Evolutionary conservation across 305 asterid genomes (phyloP), one percentile per base, ranked within the genome.

Genomic region (Caryopteris hybrid): DNA sequence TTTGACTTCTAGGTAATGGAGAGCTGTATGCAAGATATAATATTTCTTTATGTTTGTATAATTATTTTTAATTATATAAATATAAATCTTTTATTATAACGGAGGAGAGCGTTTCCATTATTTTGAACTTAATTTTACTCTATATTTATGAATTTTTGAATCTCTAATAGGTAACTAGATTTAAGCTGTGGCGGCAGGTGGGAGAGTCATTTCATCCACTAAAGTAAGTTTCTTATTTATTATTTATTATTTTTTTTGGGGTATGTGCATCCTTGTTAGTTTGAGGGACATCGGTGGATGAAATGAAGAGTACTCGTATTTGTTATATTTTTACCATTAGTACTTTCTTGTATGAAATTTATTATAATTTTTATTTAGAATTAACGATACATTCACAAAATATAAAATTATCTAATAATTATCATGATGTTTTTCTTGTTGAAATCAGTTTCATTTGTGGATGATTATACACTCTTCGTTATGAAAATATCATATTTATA

Each of bases 161-260:
- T 70, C 34, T 52, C 56, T 77, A 64, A 63, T 76, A 91, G 99
- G 97, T 92, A 33, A 89, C 95, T 57, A 92, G 92, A 76, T 75
- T 89, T 74, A 92, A 92, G 85, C 78, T 87, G 87, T 92, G 98
- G 98, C 78, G 97, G 78, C 97, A 86, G 83, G 95, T 92, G 34
- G 98, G 98, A 54, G 98, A 92, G 80, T 88, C 93, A 5, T 92
- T 92, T 69, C 88, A 90, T 73, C 98, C 98, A 70, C 98, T 97
- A 69, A 92, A 92, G 98, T 92, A 83, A 83, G 92, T n/a, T n/a
- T n/a, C n/a, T n/a, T n/a, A n/a, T n/a, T n/a, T n/a, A n/a, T n/a
- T n/a, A n/a, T n/a, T n/a, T n/a, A n/a, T n/a, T n/a, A n/a, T n/a
- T n/a, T n/a, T n/a, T n/a, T n/a, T n/a, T n/a, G n/a, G n/a, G n/a